phyloP scores from a whole-genome alignment of 139 green algal species.

The Tetratostichococcus sp. region DNA sequence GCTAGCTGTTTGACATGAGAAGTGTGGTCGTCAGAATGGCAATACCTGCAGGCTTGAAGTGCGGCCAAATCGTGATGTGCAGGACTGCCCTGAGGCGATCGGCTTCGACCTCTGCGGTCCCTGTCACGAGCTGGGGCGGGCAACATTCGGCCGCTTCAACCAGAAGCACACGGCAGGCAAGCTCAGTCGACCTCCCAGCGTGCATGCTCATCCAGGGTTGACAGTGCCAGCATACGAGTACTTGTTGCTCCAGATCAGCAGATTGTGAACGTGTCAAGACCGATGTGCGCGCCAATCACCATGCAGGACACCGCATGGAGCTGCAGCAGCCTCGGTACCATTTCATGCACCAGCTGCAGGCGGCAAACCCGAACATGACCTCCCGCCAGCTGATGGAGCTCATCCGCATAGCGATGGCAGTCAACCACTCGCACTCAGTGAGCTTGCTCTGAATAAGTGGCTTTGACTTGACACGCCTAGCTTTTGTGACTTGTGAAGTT shows the following conservation, averaged over 20 bases:
- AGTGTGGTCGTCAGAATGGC: too few species aligned
- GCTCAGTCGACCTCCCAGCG: neutral
- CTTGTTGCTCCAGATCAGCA: too few species aligned
- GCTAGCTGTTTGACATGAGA: too few species aligned
- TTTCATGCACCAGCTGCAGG: conserved; percentile 39
- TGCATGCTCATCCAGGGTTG: too few species aligned
- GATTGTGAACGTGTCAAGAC: too few species aligned
- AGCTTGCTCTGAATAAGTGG: too few species aligned
- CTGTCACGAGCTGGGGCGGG: conserved; percentile 20
- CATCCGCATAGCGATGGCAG: neutral
- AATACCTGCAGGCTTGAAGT: too few species aligned
- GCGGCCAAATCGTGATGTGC: too few species aligned
- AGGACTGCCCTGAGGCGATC: conserved; percentile 25
- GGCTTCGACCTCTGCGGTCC: conserved; percentile 45
- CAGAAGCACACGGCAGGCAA: conserved; percentile 31
- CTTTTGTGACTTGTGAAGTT: too few species aligned
- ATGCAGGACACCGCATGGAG: conserved; percentile 35
- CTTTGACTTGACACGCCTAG: too few species aligned
- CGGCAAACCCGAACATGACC: neutral
- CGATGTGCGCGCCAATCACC: neutral
- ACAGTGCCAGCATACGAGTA: too few species aligned
- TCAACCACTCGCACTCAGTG: too few species aligned
- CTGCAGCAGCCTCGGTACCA: conserved; percentile 11
- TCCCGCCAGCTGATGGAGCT: neutral
- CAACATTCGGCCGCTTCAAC: conserved; percentile 34